Base-by-base conservation (phyloP, 1,139 yeast genomes). In the Hansenula lynferdii region DNA sequence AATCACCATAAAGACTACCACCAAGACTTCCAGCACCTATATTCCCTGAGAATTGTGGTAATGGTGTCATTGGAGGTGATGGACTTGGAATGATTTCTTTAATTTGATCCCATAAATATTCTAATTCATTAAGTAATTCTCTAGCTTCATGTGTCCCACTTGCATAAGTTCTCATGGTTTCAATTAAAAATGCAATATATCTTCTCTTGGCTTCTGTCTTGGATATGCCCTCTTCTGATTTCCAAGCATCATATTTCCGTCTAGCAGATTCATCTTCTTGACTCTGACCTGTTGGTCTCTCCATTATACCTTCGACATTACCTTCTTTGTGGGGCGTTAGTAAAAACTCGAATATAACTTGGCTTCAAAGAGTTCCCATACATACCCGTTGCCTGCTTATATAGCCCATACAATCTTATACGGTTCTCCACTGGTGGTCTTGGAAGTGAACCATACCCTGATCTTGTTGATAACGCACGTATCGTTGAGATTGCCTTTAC, bases 191-290 rank as follows among this genome's bases (percentile, higher is more conserved):
- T 23, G 80, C 69, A 28, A 85, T 80, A 57, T 86, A 86, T 36
- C 72, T 64, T 36, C 83, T 68, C 56, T 86, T 85, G 3, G 95
- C 95, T 50, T 84, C 89, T 0, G 84, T 75, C 48, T 72, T 73
- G n/a, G 76, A 58, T 22, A 84, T 54, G 0, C 95, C 95, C 49
- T 79, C 77, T 54, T 83, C 87, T 19, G 73, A 62, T 50, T 81
- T 78, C 95, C 96, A 86, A 0, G 95, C 87, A 51, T 84, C 92
- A 86, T 90, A 84, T 57, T 85, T 85, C 54, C 77, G 73, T 51
- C 75, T 73, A 8, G 84, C 84, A 4, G 81, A 82, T 50, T 75
- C 80, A 51, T 77, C 85, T 48, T 79, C 86, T 8, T 74, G 67
- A 0, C 77, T 61, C 36, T 61, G 64, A 7, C 89, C 90, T 2